Conservation (phyloP, 768 basidiomycete genomes). For the Mycena alexandri region DNA sequence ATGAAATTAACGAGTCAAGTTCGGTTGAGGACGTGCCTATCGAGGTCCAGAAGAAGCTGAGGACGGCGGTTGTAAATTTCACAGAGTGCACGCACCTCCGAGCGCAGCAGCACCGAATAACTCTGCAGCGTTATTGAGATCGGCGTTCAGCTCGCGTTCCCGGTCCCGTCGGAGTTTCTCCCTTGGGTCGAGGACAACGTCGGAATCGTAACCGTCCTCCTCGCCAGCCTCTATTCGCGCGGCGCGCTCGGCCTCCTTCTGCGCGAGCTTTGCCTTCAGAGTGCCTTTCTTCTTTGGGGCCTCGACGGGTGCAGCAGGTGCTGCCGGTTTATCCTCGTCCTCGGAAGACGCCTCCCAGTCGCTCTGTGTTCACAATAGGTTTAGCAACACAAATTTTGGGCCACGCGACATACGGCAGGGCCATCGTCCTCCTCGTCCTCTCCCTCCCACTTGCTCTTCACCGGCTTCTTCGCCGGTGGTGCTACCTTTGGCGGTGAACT, state of each 20-base stretch:
- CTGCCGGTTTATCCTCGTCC: constrained; percentile 70
- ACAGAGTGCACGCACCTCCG: constrained; percentile 61
- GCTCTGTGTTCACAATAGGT: constrained; percentile 64
- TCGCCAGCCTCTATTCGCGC: constrained; percentile 57
- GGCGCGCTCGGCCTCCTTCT: constrained; percentile 87
- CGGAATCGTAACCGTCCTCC: constrained; percentile 73
- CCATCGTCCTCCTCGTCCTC: constrained; percentile 90
- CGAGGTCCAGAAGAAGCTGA: constrained; percentile 5
- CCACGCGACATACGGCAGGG: constrained; percentile 72
- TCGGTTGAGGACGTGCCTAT: constrained; percentile 77
- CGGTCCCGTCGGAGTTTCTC: constrained; percentile 83
- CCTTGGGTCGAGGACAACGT: constrained; percentile 82
- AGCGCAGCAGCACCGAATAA: constrained; percentile 80
- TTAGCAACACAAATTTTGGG: constrained; percentile 1
- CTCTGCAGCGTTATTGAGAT: constrained; percentile 86
- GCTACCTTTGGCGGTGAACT: constrained; percentile 36
- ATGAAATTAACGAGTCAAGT: constrained; percentile 78
- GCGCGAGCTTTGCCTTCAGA: constrained; percentile 90
- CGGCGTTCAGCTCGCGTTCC: constrained; percentile 87
- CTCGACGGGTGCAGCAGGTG: constrained; percentile 62
- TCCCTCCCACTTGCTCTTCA: constrained; percentile 79
- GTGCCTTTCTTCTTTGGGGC: constrained; percentile 94
- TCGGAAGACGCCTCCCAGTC: constrained; percentile 94
- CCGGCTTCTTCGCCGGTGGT: constrained; percentile 41
- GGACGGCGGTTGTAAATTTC: neutral